Conservation (phyloP, 768 basidiomycete genomes). For the Astraeus odoratus region DNA sequence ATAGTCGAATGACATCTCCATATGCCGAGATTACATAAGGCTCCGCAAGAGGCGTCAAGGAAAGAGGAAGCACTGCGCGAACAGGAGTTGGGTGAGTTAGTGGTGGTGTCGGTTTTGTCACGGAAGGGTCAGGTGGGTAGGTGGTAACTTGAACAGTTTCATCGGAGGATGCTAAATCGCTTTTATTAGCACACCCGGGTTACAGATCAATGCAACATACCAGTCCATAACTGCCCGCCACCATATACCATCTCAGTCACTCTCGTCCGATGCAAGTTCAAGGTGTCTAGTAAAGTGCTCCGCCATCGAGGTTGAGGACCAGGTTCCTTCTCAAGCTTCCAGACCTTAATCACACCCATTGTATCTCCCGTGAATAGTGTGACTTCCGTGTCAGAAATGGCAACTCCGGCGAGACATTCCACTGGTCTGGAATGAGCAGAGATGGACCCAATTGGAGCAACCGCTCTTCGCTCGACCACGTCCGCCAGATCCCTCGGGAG, state of each 20-base stretch:
- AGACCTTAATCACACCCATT: constrained; percentile 83
- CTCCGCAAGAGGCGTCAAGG: constrained; percentile 54
- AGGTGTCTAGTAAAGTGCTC: constrained; percentile 44
- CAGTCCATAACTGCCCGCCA: constrained; percentile 82
- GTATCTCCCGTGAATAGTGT: constrained; percentile 83
- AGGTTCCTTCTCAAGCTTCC: constrained; percentile 51
- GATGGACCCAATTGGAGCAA: constrained; percentile 58
- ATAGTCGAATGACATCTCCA: constrained; percentile 78
- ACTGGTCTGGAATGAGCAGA: constrained; percentile 87
- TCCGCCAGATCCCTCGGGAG: constrained; percentile 57
- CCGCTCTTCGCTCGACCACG: constrained; percentile 31
- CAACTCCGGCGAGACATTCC: constrained; percentile 61
- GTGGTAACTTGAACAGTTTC: constrained; percentile 66
- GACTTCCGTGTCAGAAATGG: constrained; percentile 37
- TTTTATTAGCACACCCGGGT: constrained; percentile 1
- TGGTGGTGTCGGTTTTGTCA: constrained; percentile 34
- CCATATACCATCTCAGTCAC: constrained; percentile 68
- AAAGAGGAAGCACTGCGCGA: constrained; percentile 41
- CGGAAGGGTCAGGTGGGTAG: constrained; percentile 29
- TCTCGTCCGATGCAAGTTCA: constrained; percentile 73
- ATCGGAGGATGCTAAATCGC: constrained; percentile 72
- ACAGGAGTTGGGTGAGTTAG: constrained; percentile 60
- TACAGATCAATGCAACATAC: constrained; percentile 32
- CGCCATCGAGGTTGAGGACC: constrained; percentile 42
- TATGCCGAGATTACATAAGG: constrained; percentile 77